phyloP scores from a whole-genome alignment of 1,284 basidiomycete species.

The Pseudozyma hubeiensis region DNA sequence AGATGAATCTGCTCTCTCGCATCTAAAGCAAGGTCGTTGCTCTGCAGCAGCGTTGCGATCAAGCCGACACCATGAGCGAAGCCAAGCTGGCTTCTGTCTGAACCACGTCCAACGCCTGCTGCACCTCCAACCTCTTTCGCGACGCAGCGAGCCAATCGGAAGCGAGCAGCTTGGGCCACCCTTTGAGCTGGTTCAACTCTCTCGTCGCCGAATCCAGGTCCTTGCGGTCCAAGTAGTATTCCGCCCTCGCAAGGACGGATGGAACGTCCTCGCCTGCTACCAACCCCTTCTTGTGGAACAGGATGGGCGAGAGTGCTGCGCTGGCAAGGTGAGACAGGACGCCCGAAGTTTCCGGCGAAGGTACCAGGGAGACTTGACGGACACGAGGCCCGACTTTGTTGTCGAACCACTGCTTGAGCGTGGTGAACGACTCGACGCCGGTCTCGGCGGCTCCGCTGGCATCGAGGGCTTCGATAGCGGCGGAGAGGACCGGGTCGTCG shows the following conservation, averaged over 20 bases:
- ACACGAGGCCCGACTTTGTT: conserved; percentile 86
- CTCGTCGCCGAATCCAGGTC: conserved; percentile 90
- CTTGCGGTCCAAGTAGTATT: conserved; percentile 89
- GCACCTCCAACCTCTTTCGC: conserved; percentile 85
- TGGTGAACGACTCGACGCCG: conserved; percentile 89
- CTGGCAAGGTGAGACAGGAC: conserved; percentile 88
- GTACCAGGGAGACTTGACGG: conserved; percentile 85
- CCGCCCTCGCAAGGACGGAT: conserved; percentile 87
- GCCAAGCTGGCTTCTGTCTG: conserved; percentile 81
- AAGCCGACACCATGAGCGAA: conserved; percentile 70
- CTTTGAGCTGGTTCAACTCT: conserved; percentile 85
- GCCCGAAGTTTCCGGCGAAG: conserved; percentile 80
- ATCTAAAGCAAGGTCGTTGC: too few species aligned
- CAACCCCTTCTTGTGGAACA: conserved; percentile 79
- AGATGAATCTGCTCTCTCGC: too few species aligned
- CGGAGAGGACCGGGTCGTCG: conserved; percentile 72
- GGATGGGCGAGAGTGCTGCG: conserved; percentile 79
- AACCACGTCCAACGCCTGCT: conserved; percentile 91
- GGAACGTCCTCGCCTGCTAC: conserved; percentile 84
- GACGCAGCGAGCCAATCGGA: conserved; percentile 93
- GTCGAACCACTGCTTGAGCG: conserved; percentile 89
- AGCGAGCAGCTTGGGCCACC: conserved; percentile 84
- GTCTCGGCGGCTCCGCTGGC: conserved; percentile 78
- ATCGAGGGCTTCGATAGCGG: conserved; percentile 71
- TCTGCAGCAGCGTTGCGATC: not conserved